phyloP scores from a whole-genome alignment of 441 rosid genomes.

The Brassica hybrid region DNA sequence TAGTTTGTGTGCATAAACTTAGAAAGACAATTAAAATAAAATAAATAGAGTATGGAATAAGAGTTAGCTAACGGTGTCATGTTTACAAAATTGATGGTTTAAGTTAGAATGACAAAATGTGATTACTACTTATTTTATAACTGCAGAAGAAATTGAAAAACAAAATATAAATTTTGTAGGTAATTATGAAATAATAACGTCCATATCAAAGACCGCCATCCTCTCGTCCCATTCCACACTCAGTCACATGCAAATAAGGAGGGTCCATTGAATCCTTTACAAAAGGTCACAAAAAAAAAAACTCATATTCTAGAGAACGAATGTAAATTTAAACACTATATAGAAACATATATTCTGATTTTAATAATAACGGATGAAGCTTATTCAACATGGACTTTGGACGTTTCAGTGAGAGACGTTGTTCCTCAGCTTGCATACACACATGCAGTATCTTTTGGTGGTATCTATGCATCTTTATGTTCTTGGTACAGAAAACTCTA shows the following conservation, averaged over 20 bases:
- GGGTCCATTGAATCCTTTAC: slow-evolving; percentile 46
- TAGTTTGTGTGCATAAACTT: too few relatives aligned
- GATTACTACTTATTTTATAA: neutral
- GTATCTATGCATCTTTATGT: slow-evolving; percentile 34
- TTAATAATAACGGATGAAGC: slow-evolving; percentile 14
- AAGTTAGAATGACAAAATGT: neutral
- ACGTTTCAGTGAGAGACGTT: slow-evolving; percentile 38
- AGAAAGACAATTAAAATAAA: too few relatives aligned
- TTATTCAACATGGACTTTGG: slow-evolving; percentile 41
- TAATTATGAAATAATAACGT: slow-evolving; percentile 32
- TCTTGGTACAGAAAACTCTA: slow-evolving; percentile 37
- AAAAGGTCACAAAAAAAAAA: slow-evolving; percentile 40
- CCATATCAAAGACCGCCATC: slow-evolving; percentile 41
- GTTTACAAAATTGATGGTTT: neutral
- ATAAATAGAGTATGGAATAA: neutral
- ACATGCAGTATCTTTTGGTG: slow-evolving; percentile 45
- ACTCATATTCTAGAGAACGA: slow-evolving; percentile 31
- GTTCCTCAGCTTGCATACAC: slow-evolving; percentile 46
- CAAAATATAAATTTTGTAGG: neutral
- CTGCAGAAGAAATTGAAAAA: neutral
- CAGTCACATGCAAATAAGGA: slow-evolving; percentile 44
- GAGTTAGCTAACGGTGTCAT: neutral
- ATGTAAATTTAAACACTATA: slow-evolving; percentile 26
- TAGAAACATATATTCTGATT: slow-evolving; percentile 4
- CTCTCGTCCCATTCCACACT: slow-evolving; percentile 42